Conservation (phyloP, 2,329 filamentous ascomycete genomes). For the Fusarium cicatricum region DNA sequence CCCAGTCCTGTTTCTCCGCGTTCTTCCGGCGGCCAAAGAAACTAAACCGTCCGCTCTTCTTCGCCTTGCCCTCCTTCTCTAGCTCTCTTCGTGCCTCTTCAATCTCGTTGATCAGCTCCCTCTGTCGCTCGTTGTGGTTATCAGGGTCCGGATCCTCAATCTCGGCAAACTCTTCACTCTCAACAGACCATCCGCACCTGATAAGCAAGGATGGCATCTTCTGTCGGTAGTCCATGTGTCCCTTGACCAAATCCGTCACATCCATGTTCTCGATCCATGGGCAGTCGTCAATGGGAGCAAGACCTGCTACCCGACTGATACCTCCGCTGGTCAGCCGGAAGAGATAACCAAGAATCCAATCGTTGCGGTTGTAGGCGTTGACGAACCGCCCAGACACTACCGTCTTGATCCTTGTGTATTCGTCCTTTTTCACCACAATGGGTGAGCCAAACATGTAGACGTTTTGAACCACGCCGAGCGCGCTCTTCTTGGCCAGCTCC, state of each 20-base stretch:
- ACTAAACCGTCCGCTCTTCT: conserved; percentile 67
- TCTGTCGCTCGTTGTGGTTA: conserved; percentile 84
- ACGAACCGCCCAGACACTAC: conserved; percentile 92
- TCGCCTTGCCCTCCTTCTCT: conserved; percentile 78
- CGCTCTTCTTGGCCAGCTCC: conserved; percentile 85
- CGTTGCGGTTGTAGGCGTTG: conserved; percentile 92
- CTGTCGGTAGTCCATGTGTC: conserved; percentile 95
- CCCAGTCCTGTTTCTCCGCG: conserved; percentile 86
- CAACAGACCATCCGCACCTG: conserved; percentile 88
- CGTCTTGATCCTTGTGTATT: conserved; percentile 82
- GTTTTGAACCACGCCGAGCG: conserved; percentile 89
- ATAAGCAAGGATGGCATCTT: conserved; percentile 90
- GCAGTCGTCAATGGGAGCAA: conserved; percentile 78
- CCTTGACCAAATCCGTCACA: conserved; percentile 83
- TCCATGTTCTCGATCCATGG: conserved; percentile 88
- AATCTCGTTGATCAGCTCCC: conserved; percentile 95
- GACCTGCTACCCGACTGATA: conserved; percentile 85
- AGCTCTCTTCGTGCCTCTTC: conserved; percentile 90
- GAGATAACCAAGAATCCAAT: conserved; percentile 97
- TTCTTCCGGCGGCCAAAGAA: conserved; percentile 88
- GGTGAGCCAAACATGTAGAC: conserved; percentile 95
- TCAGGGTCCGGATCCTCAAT: conserved; percentile 98
- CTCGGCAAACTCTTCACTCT: conserved; percentile 93
- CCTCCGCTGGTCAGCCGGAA: conserved; percentile 95
- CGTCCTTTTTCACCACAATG: conserved; percentile 89